A percentile compares a stretch with the other conserved stretches of the same genome.
Evolutionary conservation across 148 eudicot species (phyloP).

Genomic region (Suaeda aralocaspica): DNA sequence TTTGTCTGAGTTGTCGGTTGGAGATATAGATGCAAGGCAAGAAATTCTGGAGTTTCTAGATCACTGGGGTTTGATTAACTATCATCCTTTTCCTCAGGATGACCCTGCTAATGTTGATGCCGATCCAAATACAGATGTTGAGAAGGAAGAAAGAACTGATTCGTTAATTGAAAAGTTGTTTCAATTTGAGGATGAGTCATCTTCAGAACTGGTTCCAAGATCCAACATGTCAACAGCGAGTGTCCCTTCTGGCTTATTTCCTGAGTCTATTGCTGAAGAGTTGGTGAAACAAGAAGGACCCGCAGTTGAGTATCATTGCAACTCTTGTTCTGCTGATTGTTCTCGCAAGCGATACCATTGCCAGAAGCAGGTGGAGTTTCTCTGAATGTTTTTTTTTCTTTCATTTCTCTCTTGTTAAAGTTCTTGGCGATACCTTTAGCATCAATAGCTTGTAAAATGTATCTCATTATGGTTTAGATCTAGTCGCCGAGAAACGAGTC

Average conservation of each 20-base stretch:
- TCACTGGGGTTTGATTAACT: constrained; percentile 96
- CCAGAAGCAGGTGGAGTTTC: constrained; percentile 81
- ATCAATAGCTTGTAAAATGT: no score
- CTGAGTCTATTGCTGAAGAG: constrained; percentile 79
- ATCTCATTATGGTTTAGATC: no score
- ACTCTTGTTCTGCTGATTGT: constrained; percentile 96
- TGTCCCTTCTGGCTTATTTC: constrained; percentile 55
- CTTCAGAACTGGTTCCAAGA: constrained; percentile 37
- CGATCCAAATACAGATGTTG: constrained; percentile 33
- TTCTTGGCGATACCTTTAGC: no score
- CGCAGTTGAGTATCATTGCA: constrained; percentile 93
- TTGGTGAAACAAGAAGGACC: constrained; percentile 81
- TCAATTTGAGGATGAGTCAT: constrained; percentile 59
- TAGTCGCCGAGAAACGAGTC: no score
- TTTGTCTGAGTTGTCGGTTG: constrained; percentile 64
- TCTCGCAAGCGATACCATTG: constrained; percentile 96
- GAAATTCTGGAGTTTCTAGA: constrained; percentile 95
- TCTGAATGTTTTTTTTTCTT: constrained; percentile 8
- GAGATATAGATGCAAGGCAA: constrained; percentile 65
- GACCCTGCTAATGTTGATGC: constrained; percentile 30
- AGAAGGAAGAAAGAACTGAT: constrained; percentile 36
- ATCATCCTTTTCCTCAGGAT: constrained; percentile 64
- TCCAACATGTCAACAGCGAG: constrained; percentile 41
- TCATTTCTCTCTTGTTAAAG: neutral
- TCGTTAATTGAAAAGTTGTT: constrained; percentile 61